A percentile compares a stretch with the other conserved stretches of the same genome.
These are phyloP conservation scores for Pterulicium gracile DNA, from an alignment of 1,284 basidiomycete genomes.

Conservation along the genomic window DNA sequence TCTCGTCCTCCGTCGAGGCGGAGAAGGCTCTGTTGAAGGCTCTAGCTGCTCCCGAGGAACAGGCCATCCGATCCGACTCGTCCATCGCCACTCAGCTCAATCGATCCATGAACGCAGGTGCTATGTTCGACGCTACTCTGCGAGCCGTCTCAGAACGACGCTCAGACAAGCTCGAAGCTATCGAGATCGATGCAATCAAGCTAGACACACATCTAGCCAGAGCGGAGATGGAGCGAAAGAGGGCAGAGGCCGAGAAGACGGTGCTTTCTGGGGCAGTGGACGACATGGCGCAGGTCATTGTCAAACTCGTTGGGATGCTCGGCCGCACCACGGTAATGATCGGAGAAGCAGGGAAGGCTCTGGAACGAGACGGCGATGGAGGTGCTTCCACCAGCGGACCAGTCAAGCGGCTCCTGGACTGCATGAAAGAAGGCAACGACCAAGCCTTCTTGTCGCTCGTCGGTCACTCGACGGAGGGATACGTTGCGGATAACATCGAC, in stretches of 20 bases:
- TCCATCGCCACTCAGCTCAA: constrained; percentile 49
- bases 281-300: constrained; percentile 57
- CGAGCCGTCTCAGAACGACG: constrained; percentile 71
- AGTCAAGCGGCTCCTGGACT: constrained; percentile 39
- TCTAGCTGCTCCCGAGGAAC: constrained; percentile 65
- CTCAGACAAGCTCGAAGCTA: constrained; percentile 72
- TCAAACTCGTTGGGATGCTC: constrained; percentile 68
- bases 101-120: constrained; percentile 63
- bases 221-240: constrained; percentile 63
- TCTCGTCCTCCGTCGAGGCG: constrained; percentile 54
- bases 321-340: constrained; percentile 70
- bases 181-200: constrained; percentile 60
- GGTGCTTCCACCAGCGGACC: constrained; percentile 28
- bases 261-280: constrained; percentile 55
- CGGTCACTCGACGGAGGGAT: constrained; percentile 51
- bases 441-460: constrained; percentile 52
- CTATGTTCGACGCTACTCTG: constrained; percentile 78
- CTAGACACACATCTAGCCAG: constrained; percentile 58
- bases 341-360: constrained; percentile 48
- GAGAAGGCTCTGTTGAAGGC: constrained; percentile 65
- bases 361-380: constrained; percentile 27
- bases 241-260: constrained; percentile 60
- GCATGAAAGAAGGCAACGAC: constrained; percentile 57
- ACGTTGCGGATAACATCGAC: constrained; percentile 24
- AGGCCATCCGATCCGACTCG: constrained; percentile 50